phyloP scores from a whole-genome alignment of 2,329 filamentous ascomycete genomes.

The Colletotrichum phormii region DNA sequence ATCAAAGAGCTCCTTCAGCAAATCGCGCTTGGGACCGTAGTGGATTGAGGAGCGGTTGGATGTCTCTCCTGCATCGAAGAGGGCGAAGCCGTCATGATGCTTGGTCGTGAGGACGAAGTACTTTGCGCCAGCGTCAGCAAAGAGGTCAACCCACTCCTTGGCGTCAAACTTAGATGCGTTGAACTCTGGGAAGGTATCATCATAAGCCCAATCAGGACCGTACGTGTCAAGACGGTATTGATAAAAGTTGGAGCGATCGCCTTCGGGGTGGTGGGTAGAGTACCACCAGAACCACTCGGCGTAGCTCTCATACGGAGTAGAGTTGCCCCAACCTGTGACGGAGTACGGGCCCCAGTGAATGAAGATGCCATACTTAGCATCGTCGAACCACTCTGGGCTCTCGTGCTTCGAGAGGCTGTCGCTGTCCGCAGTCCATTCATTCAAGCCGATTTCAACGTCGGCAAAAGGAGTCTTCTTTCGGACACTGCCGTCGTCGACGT shows the following conservation, averaged over 20 bases:
- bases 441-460: slow-evolving; percentile 47
- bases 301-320: slow-evolving; percentile 52
- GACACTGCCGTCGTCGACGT: slow-evolving; percentile 36
- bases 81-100: slow-evolving; percentile 60
- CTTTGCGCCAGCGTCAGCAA: slow-evolving; percentile 62
- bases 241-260: slow-evolving; percentile 45
- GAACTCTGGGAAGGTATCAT: slow-evolving; percentile 66
- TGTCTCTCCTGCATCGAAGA: slow-evolving; percentile 54
- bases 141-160: slow-evolving; percentile 65
- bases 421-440: slow-evolving; percentile 48
- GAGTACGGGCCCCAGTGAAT: slow-evolving; percentile 70
- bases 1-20: slow-evolving; percentile 55
- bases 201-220: slow-evolving; percentile 63
- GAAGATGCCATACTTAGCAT: slow-evolving; percentile 70
- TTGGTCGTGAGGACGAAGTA: slow-evolving; percentile 61
- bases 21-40: slow-evolving; percentile 46
- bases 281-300: slow-evolving; percentile 65
- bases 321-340: slow-evolving; percentile 67
- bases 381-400: slow-evolving; percentile 65
- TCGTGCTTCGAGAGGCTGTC: slow-evolving; percentile 52
- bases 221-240: slow-evolving; percentile 63
- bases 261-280: slow-evolving; percentile 30
- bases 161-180: slow-evolving; percentile 62
- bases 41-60: slow-evolving; percentile 54
- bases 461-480: slow-evolving; percentile 37